These are phyloP conservation scores for Nakataea oryzae DNA, from an alignment of 2,329 filamentous ascomycete species.

Conservation along the genomic window DNA sequence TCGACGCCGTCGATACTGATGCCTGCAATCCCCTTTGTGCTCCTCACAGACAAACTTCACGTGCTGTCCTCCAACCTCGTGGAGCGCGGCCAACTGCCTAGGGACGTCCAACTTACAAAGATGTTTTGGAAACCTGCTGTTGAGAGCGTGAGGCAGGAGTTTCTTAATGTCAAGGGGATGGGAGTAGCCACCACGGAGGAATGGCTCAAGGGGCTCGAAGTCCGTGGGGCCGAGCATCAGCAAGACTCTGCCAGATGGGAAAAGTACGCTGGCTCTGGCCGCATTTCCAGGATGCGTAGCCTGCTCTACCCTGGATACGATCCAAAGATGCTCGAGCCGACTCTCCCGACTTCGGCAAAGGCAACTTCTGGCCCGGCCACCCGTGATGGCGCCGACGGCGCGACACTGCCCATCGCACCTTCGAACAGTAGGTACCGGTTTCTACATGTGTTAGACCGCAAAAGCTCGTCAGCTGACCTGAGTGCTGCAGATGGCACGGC, in stretches of 20 bases:
- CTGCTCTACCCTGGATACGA: slow-evolving; percentile 14
- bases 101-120: slow-evolving; percentile 47
- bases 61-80: slow-evolving; percentile 47
- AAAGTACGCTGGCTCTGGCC: slow-evolving; percentile 51
- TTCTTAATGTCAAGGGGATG: slow-evolving; percentile 52
- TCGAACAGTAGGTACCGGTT: background rate
- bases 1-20: slow-evolving; percentile 50
- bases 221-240: slow-evolving; percentile 48
- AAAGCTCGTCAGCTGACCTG: background rate
- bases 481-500: background rate
- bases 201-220: slow-evolving; percentile 67
- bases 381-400: background rate
- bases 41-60: slow-evolving; percentile 51
- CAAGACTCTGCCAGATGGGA: slow-evolving; percentile 62
- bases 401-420: background rate
- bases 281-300: slow-evolving; percentile 25
- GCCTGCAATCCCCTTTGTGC: slow-evolving; percentile 58
- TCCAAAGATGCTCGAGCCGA: background rate
- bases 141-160: slow-evolving; percentile 49
- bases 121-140: slow-evolving; percentile 55
- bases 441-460: background rate
- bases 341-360: background rate
- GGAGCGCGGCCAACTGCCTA: slow-evolving; percentile 35
- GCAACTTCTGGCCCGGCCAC: background rate
- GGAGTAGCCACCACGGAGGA: slow-evolving; percentile 62